Conservation (phyloP, 2,329 filamentous ascomycete genomes). For the Phialophora verrucosa region DNA sequence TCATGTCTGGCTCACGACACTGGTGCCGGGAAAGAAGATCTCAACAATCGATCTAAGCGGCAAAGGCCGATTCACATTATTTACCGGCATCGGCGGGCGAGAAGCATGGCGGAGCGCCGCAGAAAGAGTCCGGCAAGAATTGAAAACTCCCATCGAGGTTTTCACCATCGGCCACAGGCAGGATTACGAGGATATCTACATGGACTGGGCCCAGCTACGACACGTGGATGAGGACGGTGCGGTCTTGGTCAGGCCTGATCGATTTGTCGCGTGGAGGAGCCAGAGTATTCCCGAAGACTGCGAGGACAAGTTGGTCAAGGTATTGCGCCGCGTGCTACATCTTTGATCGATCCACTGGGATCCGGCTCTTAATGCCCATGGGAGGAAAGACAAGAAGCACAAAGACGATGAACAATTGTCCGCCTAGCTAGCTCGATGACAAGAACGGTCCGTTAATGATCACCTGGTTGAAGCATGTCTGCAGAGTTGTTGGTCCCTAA, state of each 20-base stretch:
- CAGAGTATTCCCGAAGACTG: not conserved
- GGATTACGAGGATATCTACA: constrained; percentile 67
- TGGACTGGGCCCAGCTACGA: constrained; percentile 61
- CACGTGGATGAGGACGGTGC: constrained; percentile 64
- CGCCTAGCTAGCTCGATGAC: not conserved
- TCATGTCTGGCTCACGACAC: constrained; percentile 64
- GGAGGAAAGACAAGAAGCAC: not conserved
- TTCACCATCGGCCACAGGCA: constrained; percentile 62
- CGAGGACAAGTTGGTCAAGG: not conserved
- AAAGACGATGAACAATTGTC: not conserved
- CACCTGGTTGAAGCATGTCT: not conserved
- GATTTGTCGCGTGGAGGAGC: constrained; percentile 62
- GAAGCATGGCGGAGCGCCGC: constrained; percentile 60
- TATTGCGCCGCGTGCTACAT: not conserved
- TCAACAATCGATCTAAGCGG: constrained; percentile 67
- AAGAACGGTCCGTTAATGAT: not conserved
- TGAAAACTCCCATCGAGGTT: constrained; percentile 55
- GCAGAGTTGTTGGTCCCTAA: not conserved
- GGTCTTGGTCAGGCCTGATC: constrained; percentile 64
- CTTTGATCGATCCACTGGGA: not conserved
- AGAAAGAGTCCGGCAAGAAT: constrained; percentile 42
- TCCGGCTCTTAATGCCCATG: not conserved
- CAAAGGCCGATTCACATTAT: constrained; percentile 57
- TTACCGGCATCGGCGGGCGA: constrained; percentile 60
- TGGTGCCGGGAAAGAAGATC: constrained; percentile 43